Percentiles rank a stretch among this genome's conserved stretches.
These are phyloP conservation scores for Phytophthora cryptogea DNA, from an alignment of 352 stramenopile genomes.

Conservation along the genomic window DNA sequence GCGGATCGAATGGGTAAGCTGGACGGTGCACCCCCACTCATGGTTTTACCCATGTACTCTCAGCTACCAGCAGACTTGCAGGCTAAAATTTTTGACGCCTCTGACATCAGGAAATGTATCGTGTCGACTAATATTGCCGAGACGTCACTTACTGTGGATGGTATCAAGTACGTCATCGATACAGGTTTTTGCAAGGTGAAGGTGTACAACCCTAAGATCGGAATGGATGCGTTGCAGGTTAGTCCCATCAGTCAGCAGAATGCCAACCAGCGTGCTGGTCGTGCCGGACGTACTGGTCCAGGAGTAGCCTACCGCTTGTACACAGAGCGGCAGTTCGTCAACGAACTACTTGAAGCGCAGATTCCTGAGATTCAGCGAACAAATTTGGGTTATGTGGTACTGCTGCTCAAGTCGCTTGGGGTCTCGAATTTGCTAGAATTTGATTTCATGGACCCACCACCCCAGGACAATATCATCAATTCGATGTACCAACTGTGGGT, in stretches of 20 bases:
- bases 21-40: conserved; percentile 91
- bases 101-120: conserved; percentile 96
- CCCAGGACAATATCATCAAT: conserved; percentile 96
- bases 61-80: conserved; percentile 98
- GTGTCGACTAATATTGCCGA: conserved; percentile 98
- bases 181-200: conserved; percentile 98
- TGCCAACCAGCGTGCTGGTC: conserved; percentile 96
- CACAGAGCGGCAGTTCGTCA: conserved; percentile 96
- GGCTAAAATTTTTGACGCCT: conserved; percentile 97
- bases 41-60: conserved; percentile 99
- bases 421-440: conserved; percentile 97
- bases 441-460: conserved; percentile 99
- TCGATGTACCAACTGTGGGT: conserved; percentile 99
- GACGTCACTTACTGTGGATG: conserved; percentile 96
- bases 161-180: conserved; percentile 99
- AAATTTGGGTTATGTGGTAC: conserved; percentile 97
- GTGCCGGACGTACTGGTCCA: conserved; percentile 90
- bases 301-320: conserved; percentile 97
- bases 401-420: conserved; percentile 98
- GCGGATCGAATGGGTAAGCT: conserved; percentile 96
- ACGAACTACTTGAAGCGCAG: conserved; percentile 97
- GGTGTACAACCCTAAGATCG: conserved; percentile 99
- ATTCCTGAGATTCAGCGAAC: conserved; percentile 98
- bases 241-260: conserved; percentile 97
- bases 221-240: conserved; percentile 98